phyloP scores from a whole-genome alignment of 2,329 filamentous ascomycete species.

The Xylariaceae sp. region DNA sequence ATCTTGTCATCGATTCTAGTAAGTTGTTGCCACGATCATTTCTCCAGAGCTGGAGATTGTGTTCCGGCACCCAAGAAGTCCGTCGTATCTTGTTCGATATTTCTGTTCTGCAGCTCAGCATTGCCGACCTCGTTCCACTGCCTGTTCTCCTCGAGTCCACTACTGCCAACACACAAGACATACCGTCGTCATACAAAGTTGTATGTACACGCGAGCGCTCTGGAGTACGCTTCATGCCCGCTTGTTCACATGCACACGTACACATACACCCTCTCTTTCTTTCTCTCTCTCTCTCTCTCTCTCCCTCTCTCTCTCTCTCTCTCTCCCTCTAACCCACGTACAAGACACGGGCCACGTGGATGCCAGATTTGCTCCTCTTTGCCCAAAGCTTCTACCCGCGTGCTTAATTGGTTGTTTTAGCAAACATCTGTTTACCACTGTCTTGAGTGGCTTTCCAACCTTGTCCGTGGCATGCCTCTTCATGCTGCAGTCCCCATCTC shows the following conservation, averaged over 20 bases:
- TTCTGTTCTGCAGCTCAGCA: neutral
- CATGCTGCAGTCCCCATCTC: constrained; percentile 4
- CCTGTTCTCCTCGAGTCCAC: too few species aligned
- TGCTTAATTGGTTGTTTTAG: neutral
- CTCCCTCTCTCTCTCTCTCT: too few species aligned
- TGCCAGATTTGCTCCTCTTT: neutral
- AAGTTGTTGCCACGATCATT: neutral
- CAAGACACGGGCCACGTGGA: neutral
- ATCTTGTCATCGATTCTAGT: too few species aligned
- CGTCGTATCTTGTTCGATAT: neutral
- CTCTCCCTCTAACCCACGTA: neutral
- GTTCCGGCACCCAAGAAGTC: neutral
- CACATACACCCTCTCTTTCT: neutral
- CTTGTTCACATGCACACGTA: neutral
- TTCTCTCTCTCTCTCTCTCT: neutral
- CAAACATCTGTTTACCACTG: neutral
- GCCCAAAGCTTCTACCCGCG: neutral
- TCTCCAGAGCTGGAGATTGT: constrained; percentile 3
- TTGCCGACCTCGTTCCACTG: too few species aligned
- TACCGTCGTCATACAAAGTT: too few species aligned
- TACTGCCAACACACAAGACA: too few species aligned
- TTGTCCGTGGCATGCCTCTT: constrained; percentile 6
- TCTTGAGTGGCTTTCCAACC: neutral
- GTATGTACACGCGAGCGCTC: too few species aligned
- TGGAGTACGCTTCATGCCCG: too few species aligned